Base-by-base conservation (phyloP, 768 basidiomycete genomes). In the Solioccasus polychromus region DNA sequence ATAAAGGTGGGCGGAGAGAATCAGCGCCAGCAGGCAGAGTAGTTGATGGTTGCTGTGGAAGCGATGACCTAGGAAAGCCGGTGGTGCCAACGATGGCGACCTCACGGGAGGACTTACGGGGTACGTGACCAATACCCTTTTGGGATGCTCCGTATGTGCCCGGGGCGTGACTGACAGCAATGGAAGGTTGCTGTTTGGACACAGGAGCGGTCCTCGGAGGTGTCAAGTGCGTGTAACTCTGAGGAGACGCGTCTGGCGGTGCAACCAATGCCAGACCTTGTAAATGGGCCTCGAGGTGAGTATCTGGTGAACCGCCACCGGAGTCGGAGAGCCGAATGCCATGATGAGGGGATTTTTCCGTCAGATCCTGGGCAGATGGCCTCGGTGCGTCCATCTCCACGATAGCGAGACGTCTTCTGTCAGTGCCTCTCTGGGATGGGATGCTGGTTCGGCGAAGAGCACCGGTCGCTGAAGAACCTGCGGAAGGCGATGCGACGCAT, bases 401-500 rank as follows among this genome's bases (percentile, higher is more conserved):
- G 50, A 88, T 79, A 35, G 82, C 82, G 39, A 85, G 68, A 47
- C 83, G 72, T 39, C 85, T 73, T 56, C 83, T 77, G 67, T 85
- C 84, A 42, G 75, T 68, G 53, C 77, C 75, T 48, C 79, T 80
- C 58, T 78, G 74, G 1, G 83, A 78, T 17, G 77, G 80, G 15
- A 71, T 64, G 53, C 74, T 79, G 23, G 76, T 69, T 48, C 82
- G 72, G 15, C 70, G 70, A 47, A 68, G 67, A 19, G 49, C 67
- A 39, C 54, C 66, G 31, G 59, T 56, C 19, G 66, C 53, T 10
- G 64, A 42, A 59, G 51, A 41, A 17, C 54, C 59, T 20, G 64
- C 51, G 23, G 67, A 26, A 64, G 57, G 50, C 63, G 57, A 51
- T 54, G 62, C 44, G 32, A 30, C 45, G 41, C 50, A 47, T 56